phyloP scores from a whole-genome alignment of 768 basidiomycete genomes.

The Amylocystis lapponica region DNA sequence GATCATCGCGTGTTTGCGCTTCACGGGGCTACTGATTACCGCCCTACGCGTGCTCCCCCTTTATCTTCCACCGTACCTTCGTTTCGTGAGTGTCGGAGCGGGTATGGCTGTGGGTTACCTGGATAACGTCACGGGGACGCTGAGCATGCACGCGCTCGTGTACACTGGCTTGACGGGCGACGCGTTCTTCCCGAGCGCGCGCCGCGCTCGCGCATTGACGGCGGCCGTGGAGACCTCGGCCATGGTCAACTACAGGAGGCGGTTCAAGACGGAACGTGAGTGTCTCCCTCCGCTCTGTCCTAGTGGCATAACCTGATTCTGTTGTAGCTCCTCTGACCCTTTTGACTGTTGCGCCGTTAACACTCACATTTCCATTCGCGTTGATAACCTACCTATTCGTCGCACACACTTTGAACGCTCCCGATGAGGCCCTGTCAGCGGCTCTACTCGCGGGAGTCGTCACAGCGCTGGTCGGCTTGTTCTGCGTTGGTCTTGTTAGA shows the following conservation, averaged over 20 bases:
- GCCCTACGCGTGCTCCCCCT: conserved; percentile 52
- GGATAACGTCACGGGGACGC: conserved; percentile 41
- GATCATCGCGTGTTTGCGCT: conserved; percentile 64
- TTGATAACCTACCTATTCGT: conserved; percentile 83
- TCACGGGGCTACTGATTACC: conserved; percentile 44
- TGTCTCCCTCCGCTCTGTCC: conserved; percentile 1
- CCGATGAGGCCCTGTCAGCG: conserved; percentile 68
- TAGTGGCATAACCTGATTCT: background rate
- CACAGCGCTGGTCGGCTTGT: conserved; percentile 76
- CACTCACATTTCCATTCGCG: conserved; percentile 77
- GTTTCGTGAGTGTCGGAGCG: conserved; percentile 31
- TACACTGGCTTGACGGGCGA: conserved; percentile 55
- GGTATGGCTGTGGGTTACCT: conserved; percentile 38
- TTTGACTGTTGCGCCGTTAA: conserved; percentile 71
- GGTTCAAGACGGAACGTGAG: conserved; percentile 57
- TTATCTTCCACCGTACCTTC: conserved; percentile 43
- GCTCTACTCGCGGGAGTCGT: conserved; percentile 73
- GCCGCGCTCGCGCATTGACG: conserved; percentile 52
- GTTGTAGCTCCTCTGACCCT: conserved; percentile 57
- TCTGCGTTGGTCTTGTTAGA: conserved; percentile 75
- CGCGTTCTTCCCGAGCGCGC: conserved; percentile 44
- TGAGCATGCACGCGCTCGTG: conserved; percentile 53
- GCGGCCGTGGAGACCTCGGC: conserved; percentile 45
- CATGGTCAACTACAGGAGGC: conserved; percentile 36
- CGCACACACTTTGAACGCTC: conserved; percentile 70